Percentiles rank a stretch among this genome's conserved stretches.
phyloP scores from a whole-genome alignment of 1,139 yeast genomes.

The Blastobotrys ciferrii region DNA sequence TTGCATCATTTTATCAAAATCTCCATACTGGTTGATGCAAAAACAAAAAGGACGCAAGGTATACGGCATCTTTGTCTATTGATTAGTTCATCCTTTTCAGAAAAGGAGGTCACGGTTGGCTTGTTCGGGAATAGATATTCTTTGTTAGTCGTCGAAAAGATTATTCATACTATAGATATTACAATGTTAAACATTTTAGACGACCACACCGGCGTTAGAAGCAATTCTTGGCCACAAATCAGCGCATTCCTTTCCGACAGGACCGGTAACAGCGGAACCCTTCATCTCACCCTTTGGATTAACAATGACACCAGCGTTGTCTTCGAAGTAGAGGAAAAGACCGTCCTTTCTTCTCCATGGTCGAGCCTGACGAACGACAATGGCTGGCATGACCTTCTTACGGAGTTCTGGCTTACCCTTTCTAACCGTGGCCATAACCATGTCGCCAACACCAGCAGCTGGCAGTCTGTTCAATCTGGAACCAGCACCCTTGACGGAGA shows the following conservation, averaged over 20 bases:
- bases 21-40: too few species aligned
- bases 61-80: too few species aligned
- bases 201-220: constrained; percentile 99
- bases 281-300: constrained; percentile 99
- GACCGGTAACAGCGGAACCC: constrained; percentile 99
- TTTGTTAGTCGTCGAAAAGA: constrained; percentile 2
- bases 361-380: constrained; percentile 98
- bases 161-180: constrained; percentile 10
- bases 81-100: too few species aligned
- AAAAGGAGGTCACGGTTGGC: background rate
- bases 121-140: background rate
- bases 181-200: constrained; percentile 47
- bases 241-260: constrained; percentile 99
- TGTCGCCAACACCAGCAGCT: constrained; percentile 99
- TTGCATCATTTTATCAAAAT: too few species aligned
- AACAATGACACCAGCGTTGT: constrained; percentile 99
- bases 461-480: constrained; percentile 99
- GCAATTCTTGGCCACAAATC: constrained; percentile 99
- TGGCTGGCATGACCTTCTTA: constrained; percentile 99
- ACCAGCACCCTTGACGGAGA: constrained; percentile 99
- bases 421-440: constrained; percentile 99
- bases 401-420: constrained; percentile 99
- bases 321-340: constrained; percentile 99
- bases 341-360: constrained; percentile 99
- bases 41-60: too few species aligned